These are phyloP conservation scores for Quercus engelmannii DNA, from an alignment of 306 rosid species.

Conservation along the genomic window DNA sequence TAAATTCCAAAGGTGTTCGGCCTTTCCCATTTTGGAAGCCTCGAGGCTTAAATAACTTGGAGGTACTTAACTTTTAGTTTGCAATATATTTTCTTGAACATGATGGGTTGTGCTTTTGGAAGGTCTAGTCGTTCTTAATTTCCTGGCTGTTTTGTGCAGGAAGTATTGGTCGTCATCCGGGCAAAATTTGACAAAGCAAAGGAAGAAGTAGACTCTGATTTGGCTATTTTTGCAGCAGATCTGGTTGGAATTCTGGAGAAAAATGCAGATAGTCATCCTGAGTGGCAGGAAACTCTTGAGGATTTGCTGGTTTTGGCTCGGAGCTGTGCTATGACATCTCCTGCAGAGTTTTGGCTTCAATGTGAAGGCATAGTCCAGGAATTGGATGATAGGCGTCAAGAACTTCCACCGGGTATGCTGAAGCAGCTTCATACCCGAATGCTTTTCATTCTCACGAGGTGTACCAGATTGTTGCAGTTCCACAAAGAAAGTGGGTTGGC, in stretches of 20 bases:
- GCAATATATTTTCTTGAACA: constrained; percentile 4
- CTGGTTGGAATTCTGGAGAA: constrained; percentile 92
- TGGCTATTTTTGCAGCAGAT: constrained; percentile 94
- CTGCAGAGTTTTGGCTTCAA: constrained; percentile 97
- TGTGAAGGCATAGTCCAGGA: constrained; percentile 99
- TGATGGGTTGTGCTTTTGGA: constrained; percentile 22
- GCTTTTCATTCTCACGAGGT: constrained; percentile 97
- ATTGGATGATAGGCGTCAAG: constrained; percentile 98
- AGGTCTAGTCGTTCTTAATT: constrained; percentile 18
- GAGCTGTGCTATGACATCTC: constrained; percentile 86
- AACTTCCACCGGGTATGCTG: constrained; percentile 82
- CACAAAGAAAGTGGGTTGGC: constrained; percentile 93
- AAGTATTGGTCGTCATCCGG: constrained; percentile 73
- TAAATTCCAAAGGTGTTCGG: constrained; percentile 91
- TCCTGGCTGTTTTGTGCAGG: constrained; percentile 53
- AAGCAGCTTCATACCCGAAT: constrained; percentile 94
- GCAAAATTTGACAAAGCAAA: constrained; percentile 92
- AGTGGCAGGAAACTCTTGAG: constrained; percentile 93
- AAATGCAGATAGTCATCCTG: constrained; percentile 89
- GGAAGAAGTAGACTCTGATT: constrained; percentile 86
- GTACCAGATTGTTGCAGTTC: constrained; percentile 91
- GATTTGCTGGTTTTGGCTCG: constrained; percentile 95
- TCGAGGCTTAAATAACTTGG: constrained; percentile 86
- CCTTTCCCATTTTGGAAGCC: constrained; percentile 98
- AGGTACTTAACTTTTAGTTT: constrained; percentile 51